A percentile compares a stretch with the other conserved stretches of the same genome.
Conservation (phyloP, 768 basidiomycete genomes). For the Serendipita indica region DNA sequence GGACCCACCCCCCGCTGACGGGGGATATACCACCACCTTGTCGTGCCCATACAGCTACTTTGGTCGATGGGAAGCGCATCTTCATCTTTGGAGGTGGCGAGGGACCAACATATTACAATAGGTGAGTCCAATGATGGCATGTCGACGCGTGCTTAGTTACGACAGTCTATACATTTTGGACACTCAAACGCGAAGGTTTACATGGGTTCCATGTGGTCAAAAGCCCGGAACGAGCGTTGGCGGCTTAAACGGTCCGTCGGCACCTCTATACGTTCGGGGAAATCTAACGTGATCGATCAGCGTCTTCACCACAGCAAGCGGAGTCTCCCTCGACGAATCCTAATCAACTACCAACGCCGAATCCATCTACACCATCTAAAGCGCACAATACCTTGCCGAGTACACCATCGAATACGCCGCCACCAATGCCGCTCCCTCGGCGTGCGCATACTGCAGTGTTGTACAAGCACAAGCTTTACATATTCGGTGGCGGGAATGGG, state of each 20-base stretch:
- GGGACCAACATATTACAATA: constrained; percentile 67
- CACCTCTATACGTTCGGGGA: too few species aligned
- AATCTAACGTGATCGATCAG: too few species aligned
- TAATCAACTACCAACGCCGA: neutral
- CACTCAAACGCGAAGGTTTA: constrained; percentile 56
- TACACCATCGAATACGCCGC: neutral
- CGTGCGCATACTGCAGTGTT: constrained; percentile 79
- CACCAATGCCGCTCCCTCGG: constrained; percentile 39
- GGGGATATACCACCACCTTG: constrained; percentile 75
- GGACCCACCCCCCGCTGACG: constrained; percentile 60
- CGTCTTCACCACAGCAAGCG: neutral
- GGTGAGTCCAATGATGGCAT: constrained; percentile 15
- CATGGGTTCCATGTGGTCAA: constrained; percentile 17
- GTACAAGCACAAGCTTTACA: constrained; percentile 55
- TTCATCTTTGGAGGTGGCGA: constrained; percentile 82
- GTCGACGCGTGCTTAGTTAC: neutral
- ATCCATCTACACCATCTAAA: neutral
- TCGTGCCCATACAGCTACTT: constrained; percentile 76
- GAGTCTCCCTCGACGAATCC: neutral
- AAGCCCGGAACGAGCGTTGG: neutral
- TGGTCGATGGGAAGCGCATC: constrained; percentile 57
- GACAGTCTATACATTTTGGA: constrained; percentile 54
- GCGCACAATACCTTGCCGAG: neutral
- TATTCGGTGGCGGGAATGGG: constrained; percentile 93
- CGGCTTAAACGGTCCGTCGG: neutral